Base-by-base conservation (phyloP, 306 rosid species). In the Carpinus viminea region DNA sequence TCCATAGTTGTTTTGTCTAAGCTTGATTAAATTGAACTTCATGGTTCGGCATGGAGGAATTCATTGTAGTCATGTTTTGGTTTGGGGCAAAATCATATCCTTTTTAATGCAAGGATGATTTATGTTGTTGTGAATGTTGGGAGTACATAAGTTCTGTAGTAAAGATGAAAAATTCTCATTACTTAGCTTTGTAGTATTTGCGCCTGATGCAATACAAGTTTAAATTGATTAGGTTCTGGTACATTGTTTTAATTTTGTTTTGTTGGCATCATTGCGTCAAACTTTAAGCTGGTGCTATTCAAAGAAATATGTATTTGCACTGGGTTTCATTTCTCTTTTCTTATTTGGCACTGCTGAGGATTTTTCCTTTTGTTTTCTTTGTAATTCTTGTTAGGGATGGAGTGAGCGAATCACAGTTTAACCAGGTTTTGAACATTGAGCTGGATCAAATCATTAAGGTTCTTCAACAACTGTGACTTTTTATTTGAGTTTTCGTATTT, bases 341-440 rank as follows among this genome's bases (percentile, higher is more conserved):
- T 62, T 60, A 41, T 41, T 72, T 47, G 55, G 60, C 71, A 57
- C 20, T n/a, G 45, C 71, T 84, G 56, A 78, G 26, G 68, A 6
- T 38, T 7, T n/a, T 28, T 24, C 56, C 41, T 70, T n/a, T 74
- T 74, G 45, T 70, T 76, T 36, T 53, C 31, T 70, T 76, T 80
- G 68, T 77, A 53, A 47, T 70, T 50, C 62, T 76, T 72, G 24
- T 74, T 85, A 94, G 98, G 90, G 98, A 94, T 72, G 98, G 97
- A 70, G 97, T 94, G 45, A 82, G 98, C 57, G 97, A 94, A 82
- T 92, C 98, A 15, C 98, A 94, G 76, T 94, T 94, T 77, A 84
- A 84, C 46, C 97, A 92, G 85, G 97, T 94, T 74, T 85, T 94
- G 88, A 84, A 88, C 75, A 83, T 94, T 12, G 98, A 94, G 91